These are phyloP conservation scores for Naganishia liquefaciens DNA, from an alignment of 1,284 basidiomycete genomes.

Conservation along the genomic window DNA sequence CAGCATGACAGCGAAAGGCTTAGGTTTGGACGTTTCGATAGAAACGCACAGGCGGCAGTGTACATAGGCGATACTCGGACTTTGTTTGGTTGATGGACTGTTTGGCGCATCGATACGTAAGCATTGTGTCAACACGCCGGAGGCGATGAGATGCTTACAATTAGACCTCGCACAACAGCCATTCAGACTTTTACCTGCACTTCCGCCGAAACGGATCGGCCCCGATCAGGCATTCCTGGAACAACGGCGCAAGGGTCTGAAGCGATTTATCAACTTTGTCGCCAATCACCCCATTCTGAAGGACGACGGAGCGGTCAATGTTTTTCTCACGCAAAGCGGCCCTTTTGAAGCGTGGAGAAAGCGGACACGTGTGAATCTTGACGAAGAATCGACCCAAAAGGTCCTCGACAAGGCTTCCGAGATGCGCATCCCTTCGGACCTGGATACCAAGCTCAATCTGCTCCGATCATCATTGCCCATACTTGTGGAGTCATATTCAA, in stretches of 20 bases:
- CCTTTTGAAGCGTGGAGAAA: constrained; percentile 81
- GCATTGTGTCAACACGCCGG: constrained; percentile 23
- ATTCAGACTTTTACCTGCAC: constrained; percentile 81
- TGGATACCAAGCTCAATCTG: constrained; percentile 77
- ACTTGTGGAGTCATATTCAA: constrained; percentile 80
- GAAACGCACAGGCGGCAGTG: constrained; percentile 46
- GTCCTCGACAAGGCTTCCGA: constrained; percentile 79
- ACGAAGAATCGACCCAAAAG: constrained; percentile 82
- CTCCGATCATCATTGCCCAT: constrained; percentile 69
- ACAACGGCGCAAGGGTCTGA: constrained; percentile 79
- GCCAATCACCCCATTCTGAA: constrained; percentile 86
- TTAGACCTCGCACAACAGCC: constrained; percentile 67
- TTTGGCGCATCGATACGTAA: constrained; percentile 59
- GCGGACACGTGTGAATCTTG: constrained; percentile 61
- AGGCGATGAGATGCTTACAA: not conserved
- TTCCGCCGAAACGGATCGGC: constrained; percentile 87
- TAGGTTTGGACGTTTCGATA: constrained; percentile 32
- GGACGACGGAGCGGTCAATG: constrained; percentile 76
- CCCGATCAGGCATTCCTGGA: constrained; percentile 79
- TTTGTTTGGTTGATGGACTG: constrained; percentile 86
- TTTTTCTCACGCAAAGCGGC: constrained; percentile 76
- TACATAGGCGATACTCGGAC: constrained; percentile 70
- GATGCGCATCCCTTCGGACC: constrained; percentile 85
- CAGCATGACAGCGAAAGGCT: not conserved
- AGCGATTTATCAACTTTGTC: constrained; percentile 74